Percentiles rank a stretch among this genome's conserved stretches.
phyloP scores from a whole-genome alignment of 176 grass and related monocot species.

The Bonia amplexicaulis region DNA sequence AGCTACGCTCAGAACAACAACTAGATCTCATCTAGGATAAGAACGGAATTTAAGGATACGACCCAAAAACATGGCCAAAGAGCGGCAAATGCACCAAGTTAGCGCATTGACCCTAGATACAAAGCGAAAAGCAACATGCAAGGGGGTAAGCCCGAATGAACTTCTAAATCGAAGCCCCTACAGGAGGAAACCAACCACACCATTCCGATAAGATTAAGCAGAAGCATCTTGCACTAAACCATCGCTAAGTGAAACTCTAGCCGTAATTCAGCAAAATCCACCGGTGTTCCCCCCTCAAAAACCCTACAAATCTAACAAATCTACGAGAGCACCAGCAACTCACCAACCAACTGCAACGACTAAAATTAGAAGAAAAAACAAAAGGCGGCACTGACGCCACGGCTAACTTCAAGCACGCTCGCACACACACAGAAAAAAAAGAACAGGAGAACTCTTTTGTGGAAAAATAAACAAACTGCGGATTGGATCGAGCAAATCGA shows the following conservation, averaged over 20 bases:
- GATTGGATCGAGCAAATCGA: conserved; percentile 19
- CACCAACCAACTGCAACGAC: not conserved
- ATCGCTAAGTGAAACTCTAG: not conserved
- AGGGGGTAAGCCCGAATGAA: not conserved
- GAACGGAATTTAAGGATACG: not conserved
- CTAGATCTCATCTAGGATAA: not conserved
- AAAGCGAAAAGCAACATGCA: not conserved
- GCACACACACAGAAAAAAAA: not conserved
- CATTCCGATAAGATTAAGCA: not conserved
- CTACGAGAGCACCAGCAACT: not conserved
- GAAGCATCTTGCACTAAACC: not conserved
- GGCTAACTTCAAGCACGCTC: not conserved
- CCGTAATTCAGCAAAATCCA: not conserved
- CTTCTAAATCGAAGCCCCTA: not conserved
- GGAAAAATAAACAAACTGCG: not conserved
- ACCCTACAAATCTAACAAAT: conserved; percentile 9
- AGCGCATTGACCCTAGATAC: not conserved
- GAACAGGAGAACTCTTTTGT: not conserved
- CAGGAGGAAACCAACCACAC: not conserved
- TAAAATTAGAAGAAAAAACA: not conserved
- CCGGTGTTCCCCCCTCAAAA: not conserved
- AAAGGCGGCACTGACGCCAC: not conserved
- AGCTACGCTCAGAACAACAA: not conserved
- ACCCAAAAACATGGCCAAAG: not conserved
- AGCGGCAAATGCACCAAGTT: not conserved